Conservation (phyloP, 768 basidiomycete species). For the Dentipellis fragilis region DNA sequence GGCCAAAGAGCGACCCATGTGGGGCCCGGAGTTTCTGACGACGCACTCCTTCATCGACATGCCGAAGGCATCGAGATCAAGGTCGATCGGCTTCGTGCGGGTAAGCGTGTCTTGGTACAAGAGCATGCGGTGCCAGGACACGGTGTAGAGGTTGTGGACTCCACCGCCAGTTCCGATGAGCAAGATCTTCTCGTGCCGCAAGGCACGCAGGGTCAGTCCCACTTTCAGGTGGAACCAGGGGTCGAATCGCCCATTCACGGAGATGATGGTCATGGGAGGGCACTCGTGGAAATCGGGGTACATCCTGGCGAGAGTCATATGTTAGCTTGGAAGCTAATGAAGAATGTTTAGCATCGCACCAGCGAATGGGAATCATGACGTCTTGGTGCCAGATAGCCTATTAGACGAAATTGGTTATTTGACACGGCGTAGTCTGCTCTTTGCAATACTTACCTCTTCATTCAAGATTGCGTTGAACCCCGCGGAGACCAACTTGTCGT, state of each 20-base stretch:
- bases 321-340: not conserved
- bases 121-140: conserved; percentile 3
- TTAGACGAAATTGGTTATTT: not conserved
- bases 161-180: conserved; percentile 4
- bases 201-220: conserved; percentile 2
- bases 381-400: conserved; percentile 7
- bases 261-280: conserved; percentile 6
- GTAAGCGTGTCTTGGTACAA: conserved; percentile 5
- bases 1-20: conserved; percentile 1
- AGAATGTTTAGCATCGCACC: not conserved
- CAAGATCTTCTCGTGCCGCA: conserved; percentile 2
- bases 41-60: conserved; percentile 3
- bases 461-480: conserved; percentile 3
- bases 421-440: too few relatives aligned
- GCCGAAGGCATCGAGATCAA: conserved; percentile 1
- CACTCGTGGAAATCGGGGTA: conserved; percentile 1
- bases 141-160: conserved; percentile 3
- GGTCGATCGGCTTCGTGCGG: conserved; percentile 2
- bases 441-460: not conserved
- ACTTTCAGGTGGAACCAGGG: conserved; percentile 3
- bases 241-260: conserved; percentile 5
- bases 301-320: not conserved
- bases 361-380: conserved; percentile 6
- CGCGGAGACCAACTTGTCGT: conserved; percentile 1
- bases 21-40: conserved; percentile 2